A percentile compares a stretch with the other conserved stretches of the same genome.
Evolutionary conservation across 371 early-diverging fungal genomes (phyloP).

Genomic region (Mucor mucedo): DNA sequence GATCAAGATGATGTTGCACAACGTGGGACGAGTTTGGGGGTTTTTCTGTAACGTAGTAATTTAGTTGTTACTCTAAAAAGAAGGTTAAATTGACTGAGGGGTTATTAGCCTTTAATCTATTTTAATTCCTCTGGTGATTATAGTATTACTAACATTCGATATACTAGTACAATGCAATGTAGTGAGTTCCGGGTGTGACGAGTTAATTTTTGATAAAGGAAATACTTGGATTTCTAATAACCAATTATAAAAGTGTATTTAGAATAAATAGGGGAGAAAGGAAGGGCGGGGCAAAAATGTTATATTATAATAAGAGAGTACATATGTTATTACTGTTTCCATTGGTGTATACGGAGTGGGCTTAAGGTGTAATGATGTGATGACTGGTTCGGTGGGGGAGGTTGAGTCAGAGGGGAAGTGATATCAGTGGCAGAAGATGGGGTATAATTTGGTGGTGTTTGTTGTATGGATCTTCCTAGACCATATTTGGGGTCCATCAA

Average conservation of each 20-base stretch:
- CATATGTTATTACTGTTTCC: slow-evolving; percentile 17
- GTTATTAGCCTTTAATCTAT: too few relatives aligned
- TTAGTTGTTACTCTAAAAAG: too few relatives aligned
- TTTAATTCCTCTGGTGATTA: too few relatives aligned
- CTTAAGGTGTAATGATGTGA: slow-evolving; percentile 7
- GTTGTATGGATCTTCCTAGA: neutral
- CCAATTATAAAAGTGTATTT: neutral
- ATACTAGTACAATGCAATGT: too few relatives aligned
- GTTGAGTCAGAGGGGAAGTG: neutral
- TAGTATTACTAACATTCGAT: too few relatives aligned
- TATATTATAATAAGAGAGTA: neutral
- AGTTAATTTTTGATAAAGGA: too few relatives aligned
- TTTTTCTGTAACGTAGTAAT: too few relatives aligned
- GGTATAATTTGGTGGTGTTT: slow-evolving; percentile 3
- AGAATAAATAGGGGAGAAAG: neutral
- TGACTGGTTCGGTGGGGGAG: neutral
- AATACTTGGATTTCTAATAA: too few relatives aligned
- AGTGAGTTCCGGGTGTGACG: too few relatives aligned
- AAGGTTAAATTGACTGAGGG: too few relatives aligned
- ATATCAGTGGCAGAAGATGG: neutral
- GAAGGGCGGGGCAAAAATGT: neutral
- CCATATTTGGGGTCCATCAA: slow-evolving; percentile 28
- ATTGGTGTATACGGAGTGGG: slow-evolving; percentile 26
- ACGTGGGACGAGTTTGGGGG: too few relatives aligned
- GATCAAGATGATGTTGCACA: too few relatives aligned